A percentile compares a stretch with the other conserved stretches of the same genome.
These are phyloP conservation scores for Tothia fuscella DNA, from an alignment of 2,329 filamentous ascomycete genomes.

Conservation along the genomic window DNA sequence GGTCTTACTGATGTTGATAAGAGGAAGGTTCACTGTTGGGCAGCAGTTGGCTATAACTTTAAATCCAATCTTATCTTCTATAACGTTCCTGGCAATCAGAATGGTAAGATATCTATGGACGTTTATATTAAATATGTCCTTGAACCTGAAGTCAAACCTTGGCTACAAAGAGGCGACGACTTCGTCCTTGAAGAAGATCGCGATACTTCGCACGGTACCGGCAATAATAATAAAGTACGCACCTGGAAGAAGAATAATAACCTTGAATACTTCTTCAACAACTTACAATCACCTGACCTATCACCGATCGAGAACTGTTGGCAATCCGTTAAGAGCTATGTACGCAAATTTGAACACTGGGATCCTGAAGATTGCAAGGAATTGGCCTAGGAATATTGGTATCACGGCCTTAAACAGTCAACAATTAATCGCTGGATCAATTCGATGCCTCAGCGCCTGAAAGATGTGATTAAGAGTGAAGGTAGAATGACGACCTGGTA, in stretches of 20 bases:
- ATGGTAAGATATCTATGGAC: constrained; percentile 8
- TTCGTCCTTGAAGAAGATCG: constrained; percentile 11
- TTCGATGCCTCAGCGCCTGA: no score
- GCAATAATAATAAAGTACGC: constrained; percentile 2
- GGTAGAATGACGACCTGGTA: no score
- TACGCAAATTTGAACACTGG: constrained; percentile 2
- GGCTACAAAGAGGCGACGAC: constrained; percentile 7
- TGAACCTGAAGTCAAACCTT: constrained; percentile 7
- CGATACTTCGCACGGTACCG: constrained; percentile 7
- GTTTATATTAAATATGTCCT: constrained; percentile 10
- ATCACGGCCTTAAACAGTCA: no score
- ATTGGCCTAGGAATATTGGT: no score
- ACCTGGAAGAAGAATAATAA: no score
- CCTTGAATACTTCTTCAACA: no score
- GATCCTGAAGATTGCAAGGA: no score
- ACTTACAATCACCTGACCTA: no score
- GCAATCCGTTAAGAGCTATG: constrained; percentile 7
- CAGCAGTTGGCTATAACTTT: constrained; percentile 9
- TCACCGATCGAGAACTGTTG: constrained; percentile 11
- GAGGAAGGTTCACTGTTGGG: no score
- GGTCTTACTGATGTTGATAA: no score
- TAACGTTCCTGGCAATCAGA: constrained; percentile 3
- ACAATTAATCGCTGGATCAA: no score
- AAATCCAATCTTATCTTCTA: constrained; percentile 10
- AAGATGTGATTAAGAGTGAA: no score